These are phyloP conservation scores for Fusarium secorum DNA, from an alignment of 2,329 filamentous ascomycete species.

Conservation along the genomic window DNA sequence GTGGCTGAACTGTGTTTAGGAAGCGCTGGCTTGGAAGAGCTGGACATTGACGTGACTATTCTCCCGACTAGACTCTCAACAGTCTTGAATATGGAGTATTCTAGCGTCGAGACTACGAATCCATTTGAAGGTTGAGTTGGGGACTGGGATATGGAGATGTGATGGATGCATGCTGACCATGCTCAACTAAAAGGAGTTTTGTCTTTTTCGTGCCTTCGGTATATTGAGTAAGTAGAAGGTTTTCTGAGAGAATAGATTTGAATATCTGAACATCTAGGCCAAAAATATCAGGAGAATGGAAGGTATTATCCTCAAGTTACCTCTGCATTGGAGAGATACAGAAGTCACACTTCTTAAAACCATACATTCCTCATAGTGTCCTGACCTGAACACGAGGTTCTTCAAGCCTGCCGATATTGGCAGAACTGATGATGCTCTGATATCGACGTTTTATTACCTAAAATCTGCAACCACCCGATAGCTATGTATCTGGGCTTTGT, in stretches of 20 bases:
- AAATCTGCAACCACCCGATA: background rate
- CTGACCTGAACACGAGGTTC: background rate
- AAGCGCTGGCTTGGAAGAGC: background rate
- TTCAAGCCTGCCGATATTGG: no score
- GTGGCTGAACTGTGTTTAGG: background rate
- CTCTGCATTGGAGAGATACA: background rate
- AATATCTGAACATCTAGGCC: background rate
- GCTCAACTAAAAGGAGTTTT: background rate
- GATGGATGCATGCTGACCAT: background rate
- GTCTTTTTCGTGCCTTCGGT: background rate
- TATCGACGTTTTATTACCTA: background rate
- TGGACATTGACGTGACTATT: background rate
- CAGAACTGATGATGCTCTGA: background rate
- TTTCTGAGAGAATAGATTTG: background rate
- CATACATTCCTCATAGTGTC: background rate
- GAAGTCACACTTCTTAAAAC: background rate
- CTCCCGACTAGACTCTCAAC: background rate
- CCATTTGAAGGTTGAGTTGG: background rate
- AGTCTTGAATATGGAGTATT: background rate
- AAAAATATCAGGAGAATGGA: background rate
- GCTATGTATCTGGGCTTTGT: background rate
- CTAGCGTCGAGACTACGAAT: background rate
- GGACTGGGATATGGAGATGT: background rate
- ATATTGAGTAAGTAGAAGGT: no score
- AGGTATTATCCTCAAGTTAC: background rate